phyloP scores from a whole-genome alignment of 306 rosid species.

The Rosa lucieae region DNA sequence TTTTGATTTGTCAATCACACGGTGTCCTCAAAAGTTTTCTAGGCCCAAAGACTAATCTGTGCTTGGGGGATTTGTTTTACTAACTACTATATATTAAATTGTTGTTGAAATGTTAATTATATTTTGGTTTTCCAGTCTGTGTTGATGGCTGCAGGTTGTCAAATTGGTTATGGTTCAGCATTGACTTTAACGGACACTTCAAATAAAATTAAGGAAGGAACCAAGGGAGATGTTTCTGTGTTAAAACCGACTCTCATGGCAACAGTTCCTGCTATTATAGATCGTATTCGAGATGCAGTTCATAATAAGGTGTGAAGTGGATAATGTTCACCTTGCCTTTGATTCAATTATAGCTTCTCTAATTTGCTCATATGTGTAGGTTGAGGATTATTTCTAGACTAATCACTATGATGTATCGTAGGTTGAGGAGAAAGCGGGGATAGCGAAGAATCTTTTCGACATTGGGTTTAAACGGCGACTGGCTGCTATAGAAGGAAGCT shows the following conservation, averaged over 20 bases:
- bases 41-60: too few species aligned
- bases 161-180: constrained; percentile 77
- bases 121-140: constrained; percentile 59
- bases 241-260: constrained; percentile 77
- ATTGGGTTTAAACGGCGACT: constrained; percentile 61
- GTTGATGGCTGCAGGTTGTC: constrained; percentile 63
- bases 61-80: constrained; percentile 15
- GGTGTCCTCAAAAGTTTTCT: too few species aligned
- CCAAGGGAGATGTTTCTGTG: constrained; percentile 74
- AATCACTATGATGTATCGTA: constrained; percentile 25
- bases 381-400: constrained; percentile 1
- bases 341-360: neutral
- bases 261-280: constrained; percentile 89
- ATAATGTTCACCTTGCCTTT: neutral
- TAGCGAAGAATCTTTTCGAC: constrained; percentile 62
- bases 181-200: constrained; percentile 77
- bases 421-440: constrained; percentile 71
- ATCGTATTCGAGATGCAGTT: constrained; percentile 86
- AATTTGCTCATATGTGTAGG: neutral
- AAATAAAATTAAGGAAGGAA: constrained; percentile 79
- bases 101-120: constrained; percentile 26
- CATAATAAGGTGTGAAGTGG: constrained; percentile 56
- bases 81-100: constrained; percentile 2
- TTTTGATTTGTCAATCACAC: too few species aligned
- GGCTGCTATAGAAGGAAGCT: constrained; percentile 80